Percentiles rank a stretch among this genome's conserved stretches.
Conservation (phyloP, 2,329 filamentous ascomycete species). For the Aspergillus sp. region DNA sequence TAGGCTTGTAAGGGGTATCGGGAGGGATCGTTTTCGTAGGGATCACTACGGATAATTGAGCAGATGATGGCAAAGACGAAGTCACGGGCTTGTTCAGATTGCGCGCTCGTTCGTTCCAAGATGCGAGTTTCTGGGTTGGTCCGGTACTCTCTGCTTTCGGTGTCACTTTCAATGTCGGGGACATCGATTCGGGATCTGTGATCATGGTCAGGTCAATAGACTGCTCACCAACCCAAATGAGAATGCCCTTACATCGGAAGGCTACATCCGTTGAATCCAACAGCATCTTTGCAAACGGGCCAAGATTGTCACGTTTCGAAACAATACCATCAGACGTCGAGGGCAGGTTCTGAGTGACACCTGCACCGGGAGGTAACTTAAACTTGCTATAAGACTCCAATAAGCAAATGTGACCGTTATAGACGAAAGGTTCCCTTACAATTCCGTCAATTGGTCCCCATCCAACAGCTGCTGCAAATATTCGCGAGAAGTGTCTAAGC, state of each 20-base stretch:
- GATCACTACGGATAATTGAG: constrained; percentile 43
- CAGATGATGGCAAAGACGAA: constrained; percentile 20
- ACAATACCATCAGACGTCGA: constrained; percentile 13
- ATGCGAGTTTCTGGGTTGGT: constrained; percentile 14
- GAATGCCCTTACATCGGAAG: constrained; percentile 34
- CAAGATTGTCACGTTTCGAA: constrained; percentile 32
- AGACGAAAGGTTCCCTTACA: constrained; percentile 23
- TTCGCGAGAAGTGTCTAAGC: constrained; percentile 63
- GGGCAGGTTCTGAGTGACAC: constrained; percentile 13
- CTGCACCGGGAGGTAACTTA: constrained; percentile 29
- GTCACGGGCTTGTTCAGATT: constrained; percentile 40
- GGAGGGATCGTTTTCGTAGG: constrained; percentile 38
- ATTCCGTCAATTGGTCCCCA: constrained; percentile 52
- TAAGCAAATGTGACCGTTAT: constrained; percentile 6
- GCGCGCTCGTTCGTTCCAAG: constrained; percentile 18
- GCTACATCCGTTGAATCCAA: constrained; percentile 40
- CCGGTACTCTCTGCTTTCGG: constrained; percentile 17
- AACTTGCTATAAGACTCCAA: constrained; percentile 32
- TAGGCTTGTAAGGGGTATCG: constrained; percentile 28
- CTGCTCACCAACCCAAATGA: neutral
- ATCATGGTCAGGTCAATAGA: constrained; percentile 9
- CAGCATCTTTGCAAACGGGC: constrained; percentile 50
- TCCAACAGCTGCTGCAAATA: constrained; percentile 70
- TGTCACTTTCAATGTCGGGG: constrained; percentile 16
- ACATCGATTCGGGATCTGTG: constrained; percentile 23